These are phyloP conservation scores for Ilex paraguariensis DNA, from an alignment of 305 asterid species.

Conservation along the genomic window DNA sequence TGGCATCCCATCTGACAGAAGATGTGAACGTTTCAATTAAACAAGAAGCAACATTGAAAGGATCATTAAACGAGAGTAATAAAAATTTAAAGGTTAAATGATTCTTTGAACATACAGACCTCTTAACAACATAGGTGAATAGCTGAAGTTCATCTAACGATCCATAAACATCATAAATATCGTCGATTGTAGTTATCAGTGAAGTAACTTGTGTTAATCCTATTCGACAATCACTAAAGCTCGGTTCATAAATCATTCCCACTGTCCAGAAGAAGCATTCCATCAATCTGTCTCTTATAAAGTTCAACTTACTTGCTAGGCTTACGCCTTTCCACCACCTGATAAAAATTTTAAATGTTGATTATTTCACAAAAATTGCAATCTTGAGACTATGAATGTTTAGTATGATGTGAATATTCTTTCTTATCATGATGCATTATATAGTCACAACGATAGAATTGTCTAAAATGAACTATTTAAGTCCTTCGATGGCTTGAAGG, in stretches of 20 bases:
- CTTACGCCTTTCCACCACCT: slow-evolving; percentile 12
- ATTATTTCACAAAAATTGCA: too few species aligned
- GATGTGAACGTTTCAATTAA: background rate
- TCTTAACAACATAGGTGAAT: slow-evolving; percentile 5
- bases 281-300: slow-evolving; percentile 8
- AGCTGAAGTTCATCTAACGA: slow-evolving; percentile 1
- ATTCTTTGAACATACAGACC: background rate
- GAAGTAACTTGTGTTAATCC: background rate
- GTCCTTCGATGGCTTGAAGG: too few species aligned
- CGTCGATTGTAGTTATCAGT: background rate
- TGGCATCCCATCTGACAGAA: slow-evolving; percentile 15
- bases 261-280: slow-evolving; percentile 9
- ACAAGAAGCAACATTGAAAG: background rate
- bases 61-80: background rate
- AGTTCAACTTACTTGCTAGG: slow-evolving; percentile 4
- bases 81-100: background rate
- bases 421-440: too few species aligned
- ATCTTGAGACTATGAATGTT: too few species aligned
- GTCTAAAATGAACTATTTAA: too few species aligned
- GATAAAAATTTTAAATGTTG: background rate
- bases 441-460: too few species aligned
- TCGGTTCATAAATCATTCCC: slow-evolving; percentile 4
- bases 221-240: slow-evolving; percentile 1
- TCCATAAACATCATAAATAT: slow-evolving; percentile 5
- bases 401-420: too few species aligned